Conservation (phyloP, 495 filamentous ascomycete genomes). For the Lichenothelia convexa region DNA sequence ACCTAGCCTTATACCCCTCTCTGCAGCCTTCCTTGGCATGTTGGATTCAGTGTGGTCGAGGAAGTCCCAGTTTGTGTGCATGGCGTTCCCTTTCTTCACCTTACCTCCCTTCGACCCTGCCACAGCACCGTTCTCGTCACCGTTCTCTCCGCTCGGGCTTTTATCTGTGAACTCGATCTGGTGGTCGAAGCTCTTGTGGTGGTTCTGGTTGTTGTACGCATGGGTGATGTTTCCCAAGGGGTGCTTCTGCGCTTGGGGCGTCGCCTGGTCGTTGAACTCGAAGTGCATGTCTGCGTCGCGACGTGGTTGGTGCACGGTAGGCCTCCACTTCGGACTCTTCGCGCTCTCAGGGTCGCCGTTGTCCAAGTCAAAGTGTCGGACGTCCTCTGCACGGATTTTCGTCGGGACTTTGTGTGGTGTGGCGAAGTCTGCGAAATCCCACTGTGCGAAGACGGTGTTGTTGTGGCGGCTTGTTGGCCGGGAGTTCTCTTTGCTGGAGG, state of each 20-base stretch:
- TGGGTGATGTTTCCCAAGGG: conserved; percentile 45
- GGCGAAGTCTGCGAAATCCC: conserved; percentile 72
- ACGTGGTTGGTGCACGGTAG: conserved; percentile 44
- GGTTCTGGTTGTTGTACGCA: conserved; percentile 44
- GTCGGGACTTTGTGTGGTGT: conserved; percentile 54
- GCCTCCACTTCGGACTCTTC: conserved; percentile 19
- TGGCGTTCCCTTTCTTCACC: conserved; percentile 24
- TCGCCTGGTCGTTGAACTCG: conserved; percentile 41
- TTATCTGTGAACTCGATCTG: conserved; percentile 55
- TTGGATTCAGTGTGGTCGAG: conserved; percentile 41
- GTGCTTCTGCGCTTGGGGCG: conserved; percentile 17
- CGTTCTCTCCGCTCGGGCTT: conserved; percentile 34
- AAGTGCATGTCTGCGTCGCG: conserved; percentile 70
- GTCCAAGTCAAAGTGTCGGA: not conserved
- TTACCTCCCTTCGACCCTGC: no score
- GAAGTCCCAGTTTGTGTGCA: conserved; percentile 16
- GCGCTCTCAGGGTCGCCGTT: conserved; percentile 27
- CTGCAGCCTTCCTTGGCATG: conserved; percentile 9
- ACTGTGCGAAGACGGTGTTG: conserved; percentile 48
- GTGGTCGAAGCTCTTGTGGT: conserved; percentile 50
- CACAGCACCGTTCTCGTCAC: no score
- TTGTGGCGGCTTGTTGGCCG: conserved; percentile 24
- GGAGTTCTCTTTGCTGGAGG: conserved; percentile 15
- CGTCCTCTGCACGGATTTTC: conserved; percentile 30
- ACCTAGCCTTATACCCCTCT: conserved; percentile 21